Base-by-base conservation (phyloP, 208 protist species). In the Leishmania braziliensis region DNA sequence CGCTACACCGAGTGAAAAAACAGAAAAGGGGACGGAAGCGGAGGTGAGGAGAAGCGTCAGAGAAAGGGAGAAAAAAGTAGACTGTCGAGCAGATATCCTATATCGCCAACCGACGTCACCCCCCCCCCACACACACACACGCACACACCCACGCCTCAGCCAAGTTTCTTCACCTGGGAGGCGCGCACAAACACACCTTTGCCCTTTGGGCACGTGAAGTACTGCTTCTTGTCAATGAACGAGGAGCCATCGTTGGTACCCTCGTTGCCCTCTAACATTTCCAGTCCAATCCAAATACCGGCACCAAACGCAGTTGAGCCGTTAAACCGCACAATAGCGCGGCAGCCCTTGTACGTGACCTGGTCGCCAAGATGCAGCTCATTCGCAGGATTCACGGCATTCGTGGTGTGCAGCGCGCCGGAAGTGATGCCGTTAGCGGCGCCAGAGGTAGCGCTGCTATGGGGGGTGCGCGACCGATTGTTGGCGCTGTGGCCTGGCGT, bases 171-270 rank as follows among this genome's bases (percentile, higher is more conserved):
- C 66, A 97, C 90, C 80, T 97, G 94, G 14, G 92, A 97, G 71
- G 94, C 93, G 33, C 94, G 92, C 36, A 96, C 94, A 90, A 97
- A 97, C 8, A 97, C 90, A 14, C 94, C 94, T 75, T 96, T 97
- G 43, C 94, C 94, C 83, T 95, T 96, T 0, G 94, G 94, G 79
- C 94, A 97, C 14, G 88, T 94, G 81, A 97, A 97, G 82, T 97
- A 97, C 75, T 95, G 90, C 81, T 93, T 93, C 86, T 97, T 97
- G 89, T 97, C 94, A 78, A 97, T 95, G 82, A 96, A 95, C 3
- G 93, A 96, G 51, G 94, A 96, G 74, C 94, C 94, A 69, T 97
- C 93, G 84, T 97, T 96, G 20, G 91, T 95, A 77, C 94, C 94
- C 78, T 97, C 94, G 83, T 95, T 95, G 71, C 94, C 94, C 65